Percentiles rank a stretch among this genome's conserved stretches.
These are phyloP conservation scores for Rhamnella rubrinervis DNA, from an alignment of 331 rosid genomes.

Conservation along the genomic window DNA sequence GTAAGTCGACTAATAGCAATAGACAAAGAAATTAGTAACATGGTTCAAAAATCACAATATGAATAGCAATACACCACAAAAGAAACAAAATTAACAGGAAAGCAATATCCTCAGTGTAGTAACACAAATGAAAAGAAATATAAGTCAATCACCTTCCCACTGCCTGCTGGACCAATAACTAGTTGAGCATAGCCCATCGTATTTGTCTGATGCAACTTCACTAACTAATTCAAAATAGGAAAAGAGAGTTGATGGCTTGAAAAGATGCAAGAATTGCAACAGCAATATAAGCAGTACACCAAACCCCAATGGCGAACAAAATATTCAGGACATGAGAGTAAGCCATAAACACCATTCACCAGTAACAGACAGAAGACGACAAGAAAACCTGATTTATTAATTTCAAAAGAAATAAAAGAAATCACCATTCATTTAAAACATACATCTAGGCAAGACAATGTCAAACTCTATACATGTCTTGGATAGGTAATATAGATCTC, in stretches of 20 bases:
- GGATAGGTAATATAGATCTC: neutral
- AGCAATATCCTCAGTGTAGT: neutral
- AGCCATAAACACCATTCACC: slow-evolving; percentile 45
- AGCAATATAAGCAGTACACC: slow-evolving; percentile 63
- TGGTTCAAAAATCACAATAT: neutral
- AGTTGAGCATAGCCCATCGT: slow-evolving; percentile 53
- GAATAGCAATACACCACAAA: neutral
- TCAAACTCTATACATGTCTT: neutral
- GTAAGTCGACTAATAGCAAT: slow-evolving; percentile 53
- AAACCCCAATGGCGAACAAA: slow-evolving; percentile 50
- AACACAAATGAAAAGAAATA: neutral
- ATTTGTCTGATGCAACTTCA: slow-evolving; percentile 1
- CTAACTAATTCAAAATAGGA: slow-evolving; percentile 29
- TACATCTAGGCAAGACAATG: neutral
- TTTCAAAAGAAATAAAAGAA: neutral
- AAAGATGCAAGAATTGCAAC: slow-evolving; percentile 61
- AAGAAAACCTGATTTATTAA: slow-evolving; percentile 20
- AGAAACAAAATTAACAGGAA: neutral
- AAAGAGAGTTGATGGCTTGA: slow-evolving; percentile 38
- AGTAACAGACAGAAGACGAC: slow-evolving; percentile 8
- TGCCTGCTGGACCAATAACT: slow-evolving; percentile 56
- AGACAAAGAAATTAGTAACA: neutral
- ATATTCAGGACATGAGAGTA: slow-evolving; percentile 40
- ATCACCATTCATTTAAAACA: neutral
- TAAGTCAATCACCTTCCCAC: slow-evolving; percentile 54